These are phyloP conservation scores for Beauveria rudraprayagi DNA, from an alignment of 2,329 filamentous ascomycete genomes.

Conservation along the genomic window DNA sequence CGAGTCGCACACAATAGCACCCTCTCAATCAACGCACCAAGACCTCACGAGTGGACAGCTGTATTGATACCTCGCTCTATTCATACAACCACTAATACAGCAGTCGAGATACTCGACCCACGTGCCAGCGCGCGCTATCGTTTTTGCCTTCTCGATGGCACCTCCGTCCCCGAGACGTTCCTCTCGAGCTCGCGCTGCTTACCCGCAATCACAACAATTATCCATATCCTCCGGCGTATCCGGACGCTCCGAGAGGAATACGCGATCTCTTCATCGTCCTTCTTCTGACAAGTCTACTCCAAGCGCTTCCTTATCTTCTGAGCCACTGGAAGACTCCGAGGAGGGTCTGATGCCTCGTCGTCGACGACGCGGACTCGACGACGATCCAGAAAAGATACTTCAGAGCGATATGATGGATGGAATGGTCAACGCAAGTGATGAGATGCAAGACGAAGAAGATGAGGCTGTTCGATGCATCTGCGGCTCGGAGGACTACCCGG, in stretches of 20 bases:
- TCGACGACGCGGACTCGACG: slow-evolving; percentile 65
- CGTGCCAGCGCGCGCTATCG: background rate
- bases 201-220: slow-evolving; percentile 68
- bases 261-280: slow-evolving; percentile 63
- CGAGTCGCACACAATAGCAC: background rate
- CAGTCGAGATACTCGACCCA: slow-evolving; percentile 21
- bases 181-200: slow-evolving; percentile 76
- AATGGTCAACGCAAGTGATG: slow-evolving; percentile 57
- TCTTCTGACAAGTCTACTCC: slow-evolving; percentile 70
- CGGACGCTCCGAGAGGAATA: slow-evolving; percentile 64
- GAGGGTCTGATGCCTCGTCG: slow-evolving; percentile 68
- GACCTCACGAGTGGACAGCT: background rate
- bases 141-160: slow-evolving; percentile 41
- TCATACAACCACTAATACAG: background rate
- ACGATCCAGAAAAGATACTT: slow-evolving; percentile 44
- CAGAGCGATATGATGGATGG: slow-evolving; percentile 34
- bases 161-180: slow-evolving; percentile 72
- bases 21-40: slow-evolving; percentile 10
- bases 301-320: slow-evolving; percentile 63
- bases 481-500: slow-evolving; percentile 89
- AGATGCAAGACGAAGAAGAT: slow-evolving; percentile 71
- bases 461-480: slow-evolving; percentile 95
- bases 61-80: background rate
- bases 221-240: slow-evolving; percentile 75
- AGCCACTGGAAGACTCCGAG: slow-evolving; percentile 57